Base-by-base conservation (phyloP, 1,284 basidiomycete genomes). In the Austroboletus niveus region DNA sequence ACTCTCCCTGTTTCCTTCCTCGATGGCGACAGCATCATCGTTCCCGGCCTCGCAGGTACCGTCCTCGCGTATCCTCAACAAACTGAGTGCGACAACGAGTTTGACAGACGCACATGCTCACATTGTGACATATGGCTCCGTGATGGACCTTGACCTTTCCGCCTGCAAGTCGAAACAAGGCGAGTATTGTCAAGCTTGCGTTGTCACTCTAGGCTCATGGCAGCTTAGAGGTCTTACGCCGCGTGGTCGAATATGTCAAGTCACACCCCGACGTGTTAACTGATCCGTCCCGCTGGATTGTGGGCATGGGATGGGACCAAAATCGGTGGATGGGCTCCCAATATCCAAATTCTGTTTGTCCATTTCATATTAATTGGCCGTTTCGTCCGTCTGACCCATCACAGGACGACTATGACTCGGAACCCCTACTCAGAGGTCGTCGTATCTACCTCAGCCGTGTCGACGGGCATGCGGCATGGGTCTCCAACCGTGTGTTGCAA, bases 291-390 rank as follows among this genome's bases (percentile, higher is more conserved):
- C 73, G 69, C 5, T 96, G 92, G 92, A 81, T 97, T 49, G 75
- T 86, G 60, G 94, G 92, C 4, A 82, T 89, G 74, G 94, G 94
- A 6, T 98, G 94, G 94, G 92, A 98, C 65, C 94, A 98, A 69
- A 96, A 89, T 5, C 75, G 79, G 52, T 89, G 87, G 87, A 59
- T 77, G 1, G 80, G 75, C 17, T 72, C 78, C 27, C 68, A 76
- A 29, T 95, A 94, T 62, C 94, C 94, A 1, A 87, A 81, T 24
- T 87, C 90, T 5, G 92, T 92, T 58, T 47, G 82, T 68, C 1
- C 20, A 38, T 30, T 15, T 43, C 12, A 5, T 11, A 41, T 27
- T 48, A 11, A 14, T 51, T 9, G 2, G 17, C 7, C 45, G 11
- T 20, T 32, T 22, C 22, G 29, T 42, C 17, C 14, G 32, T 40